Conservation (phyloP, 108 stramenopile genomes). For the Asterionellopsis glacialis region DNA sequence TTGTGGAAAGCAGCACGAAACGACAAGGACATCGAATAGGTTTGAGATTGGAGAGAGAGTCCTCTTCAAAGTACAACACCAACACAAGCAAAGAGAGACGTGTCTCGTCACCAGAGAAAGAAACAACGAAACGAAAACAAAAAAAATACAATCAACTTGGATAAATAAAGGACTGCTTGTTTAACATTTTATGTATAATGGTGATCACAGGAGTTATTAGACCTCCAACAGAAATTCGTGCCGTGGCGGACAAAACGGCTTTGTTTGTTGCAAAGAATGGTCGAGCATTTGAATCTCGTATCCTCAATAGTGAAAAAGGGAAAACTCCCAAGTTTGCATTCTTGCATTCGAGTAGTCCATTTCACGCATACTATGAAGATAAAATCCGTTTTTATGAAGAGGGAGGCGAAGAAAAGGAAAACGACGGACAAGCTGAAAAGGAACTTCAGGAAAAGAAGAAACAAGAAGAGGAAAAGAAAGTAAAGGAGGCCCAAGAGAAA, state of each 20-base stretch:
- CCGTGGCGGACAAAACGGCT: constrained; percentile 95
- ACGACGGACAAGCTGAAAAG: constrained; percentile 33
- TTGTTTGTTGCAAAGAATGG: constrained; percentile 97
- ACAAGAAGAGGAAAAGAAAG: constrained; percentile 19
- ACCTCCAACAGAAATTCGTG: constrained; percentile 96
- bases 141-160: too few relatives aligned
- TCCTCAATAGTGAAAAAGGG: constrained; percentile 72
- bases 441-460: constrained; percentile 27
- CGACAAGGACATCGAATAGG: too few relatives aligned
- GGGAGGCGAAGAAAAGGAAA: constrained; percentile 70
- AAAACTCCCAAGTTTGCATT: constrained; percentile 97
- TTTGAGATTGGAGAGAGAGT: too few relatives aligned
- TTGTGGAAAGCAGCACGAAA: too few relatives aligned
- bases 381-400: constrained; percentile 68
- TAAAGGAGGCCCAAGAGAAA: constrained; percentile 8
- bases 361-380: constrained; percentile 98
- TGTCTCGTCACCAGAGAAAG: too few relatives aligned
- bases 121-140: too few relatives aligned
- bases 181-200: constrained; percentile 32
- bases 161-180: too few relatives aligned
- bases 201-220: constrained; percentile 82
- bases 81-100: too few relatives aligned
- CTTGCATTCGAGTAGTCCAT: constrained; percentile 85
- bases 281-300: constrained; percentile 85
- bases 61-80: too few relatives aligned